Percentiles rank a stretch among this genome's conserved stretches.
Conservation (phyloP, 208 protist genomes). For the Ichthyophonus hoferi region DNA sequence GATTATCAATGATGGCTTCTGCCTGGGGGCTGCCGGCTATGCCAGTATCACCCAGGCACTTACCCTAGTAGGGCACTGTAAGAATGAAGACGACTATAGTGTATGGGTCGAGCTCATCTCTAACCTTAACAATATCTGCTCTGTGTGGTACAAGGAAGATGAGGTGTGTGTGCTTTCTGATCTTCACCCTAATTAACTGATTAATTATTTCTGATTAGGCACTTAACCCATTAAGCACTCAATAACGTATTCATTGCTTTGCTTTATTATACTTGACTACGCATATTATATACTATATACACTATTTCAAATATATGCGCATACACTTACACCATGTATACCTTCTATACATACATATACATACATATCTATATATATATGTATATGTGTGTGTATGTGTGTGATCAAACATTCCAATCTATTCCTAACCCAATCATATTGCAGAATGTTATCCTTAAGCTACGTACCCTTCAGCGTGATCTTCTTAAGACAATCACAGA, state of each 20-base stretch:
- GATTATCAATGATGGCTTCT: slow-evolving; percentile 35
- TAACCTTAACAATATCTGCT: background rate
- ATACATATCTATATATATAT: no score
- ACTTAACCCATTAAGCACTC: no score
- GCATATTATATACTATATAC: no score
- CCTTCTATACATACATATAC: no score
- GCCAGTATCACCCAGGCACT: background rate
- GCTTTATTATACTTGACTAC: no score
- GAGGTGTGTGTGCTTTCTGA: background rate
- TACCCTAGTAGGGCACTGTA: background rate
- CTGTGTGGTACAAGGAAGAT: slow-evolving; percentile 21
- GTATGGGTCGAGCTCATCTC: slow-evolving; percentile 38
- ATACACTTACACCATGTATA: background rate
- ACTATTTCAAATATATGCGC: background rate
- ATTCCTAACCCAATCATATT: no score
- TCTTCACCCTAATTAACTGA: no score
- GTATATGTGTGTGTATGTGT: no score
- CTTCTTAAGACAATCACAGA: background rate
- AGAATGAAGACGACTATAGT: slow-evolving; percentile 7
- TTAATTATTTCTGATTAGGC: no score
- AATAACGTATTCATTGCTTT: no score
- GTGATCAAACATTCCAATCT: no score
- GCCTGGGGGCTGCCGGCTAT: slow-evolving; percentile 31
- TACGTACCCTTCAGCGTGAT: background rate
- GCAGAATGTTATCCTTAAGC: background rate